Evolutionary conservation across 2,329 filamentous ascomycete species (phyloP).

Genomic region (Talaromyces sp.): DNA sequence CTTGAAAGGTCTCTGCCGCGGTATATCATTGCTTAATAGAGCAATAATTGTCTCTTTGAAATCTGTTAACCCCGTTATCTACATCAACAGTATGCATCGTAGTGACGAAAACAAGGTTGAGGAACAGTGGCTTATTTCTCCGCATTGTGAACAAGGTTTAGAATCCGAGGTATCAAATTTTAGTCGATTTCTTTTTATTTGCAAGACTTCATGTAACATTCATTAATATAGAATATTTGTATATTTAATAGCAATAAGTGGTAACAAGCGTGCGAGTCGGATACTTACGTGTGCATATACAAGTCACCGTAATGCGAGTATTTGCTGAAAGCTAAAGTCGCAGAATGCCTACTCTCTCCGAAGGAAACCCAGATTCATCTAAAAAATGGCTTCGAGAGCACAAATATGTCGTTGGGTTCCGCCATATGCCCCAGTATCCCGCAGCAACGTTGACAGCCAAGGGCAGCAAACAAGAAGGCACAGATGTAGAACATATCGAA

Average conservation of each 20-base stretch:
- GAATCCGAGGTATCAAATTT: not conserved
- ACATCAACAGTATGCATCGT: not conserved
- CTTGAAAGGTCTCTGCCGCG: not conserved
- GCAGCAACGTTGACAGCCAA: not conserved
- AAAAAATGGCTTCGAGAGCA: not conserved
- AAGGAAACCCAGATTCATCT: not conserved
- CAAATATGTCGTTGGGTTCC: not conserved
- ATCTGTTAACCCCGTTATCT: not conserved
- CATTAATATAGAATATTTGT: not conserved
- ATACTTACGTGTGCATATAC: not conserved
- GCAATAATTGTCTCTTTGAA: not conserved
- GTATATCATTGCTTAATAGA: not conserved
- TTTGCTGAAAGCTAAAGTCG: not conserved
- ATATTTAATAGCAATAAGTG: not conserved
- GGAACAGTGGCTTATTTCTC: not conserved
- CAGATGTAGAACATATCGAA: not conserved
- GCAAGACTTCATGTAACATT: not conserved
- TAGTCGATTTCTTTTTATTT: not conserved
- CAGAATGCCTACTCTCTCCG: not conserved
- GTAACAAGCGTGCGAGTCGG: not conserved
- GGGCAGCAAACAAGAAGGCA: not conserved
- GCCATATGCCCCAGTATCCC: not conserved
- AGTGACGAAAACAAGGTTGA: not conserved
- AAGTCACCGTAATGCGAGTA: too few relatives aligned
- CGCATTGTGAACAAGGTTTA: not conserved